Evolutionary conservation across 1,139 yeast species (phyloP), one percentile per base, ranked within the genome.

Genomic region (Scheffersomyces quercinus): DNA sequence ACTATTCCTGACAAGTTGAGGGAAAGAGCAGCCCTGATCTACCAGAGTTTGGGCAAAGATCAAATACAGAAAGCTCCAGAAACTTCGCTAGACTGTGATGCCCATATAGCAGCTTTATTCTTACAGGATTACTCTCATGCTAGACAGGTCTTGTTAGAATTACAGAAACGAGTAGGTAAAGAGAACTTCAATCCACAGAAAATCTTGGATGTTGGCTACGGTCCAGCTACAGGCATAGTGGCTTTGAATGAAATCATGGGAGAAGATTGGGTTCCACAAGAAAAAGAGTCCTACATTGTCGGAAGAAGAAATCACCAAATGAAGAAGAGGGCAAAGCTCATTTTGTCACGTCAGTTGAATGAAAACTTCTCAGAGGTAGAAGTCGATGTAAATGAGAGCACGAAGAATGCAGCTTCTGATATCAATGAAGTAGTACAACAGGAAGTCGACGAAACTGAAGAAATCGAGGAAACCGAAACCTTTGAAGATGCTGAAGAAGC

Each of bases 191-290:
- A 65, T 29, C 97, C 97, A 0, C 60, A 74, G 29, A 70, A 79
- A 12, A 79, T 93, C 0, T 70, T 93, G 44, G 96, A 89, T 55
- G 79, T 89, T 6, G 95, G 97, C 0, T 83, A 79, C 58, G 99
- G 99, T 0, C 98, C 99, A 0, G 95, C 93, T 1, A 85, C 95
- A 0, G 98, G 97, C 1, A 83, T 93, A 70, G 71, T 91, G 8
- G 99, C 96, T 0, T 70, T 90, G 46, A 88, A 90, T 59, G 97
- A 90, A 54, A 58, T 90, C 1, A 79, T 88, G 83, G 90, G 88
- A 0, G 74, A 73, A 3, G 70, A 66, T 1, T 84, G 79, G 68
- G 65, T 68, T 16, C 93, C 96, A 0, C 69, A 67, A 15, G 70
- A 69, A 13, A 88, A 88, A 55, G 89, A 88, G 41, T 83, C 88